Percentiles rank a stretch among this genome's conserved stretches.
Evolutionary conservation across 2,329 filamentous ascomycete genomes (phyloP).

Genomic region (Fusarium bulbicola): DNA sequence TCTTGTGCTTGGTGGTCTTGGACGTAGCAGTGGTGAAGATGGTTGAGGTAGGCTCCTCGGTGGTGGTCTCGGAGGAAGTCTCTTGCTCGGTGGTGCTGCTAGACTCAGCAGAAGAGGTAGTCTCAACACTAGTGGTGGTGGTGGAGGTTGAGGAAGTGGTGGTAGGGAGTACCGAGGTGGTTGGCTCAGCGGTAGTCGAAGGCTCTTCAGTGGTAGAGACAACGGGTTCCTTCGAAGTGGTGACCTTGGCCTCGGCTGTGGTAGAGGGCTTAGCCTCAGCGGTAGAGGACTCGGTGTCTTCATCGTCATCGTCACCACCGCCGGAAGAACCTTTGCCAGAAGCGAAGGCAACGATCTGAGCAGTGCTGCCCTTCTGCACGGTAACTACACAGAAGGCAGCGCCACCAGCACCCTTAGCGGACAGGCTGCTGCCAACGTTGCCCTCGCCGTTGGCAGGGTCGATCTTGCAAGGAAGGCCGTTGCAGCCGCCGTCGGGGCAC

Average conservation of each 20-base stretch:
- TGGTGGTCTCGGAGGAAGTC: constrained; percentile 20
- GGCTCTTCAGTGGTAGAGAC: constrained; percentile 36
- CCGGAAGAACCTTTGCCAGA: constrained; percentile 47
- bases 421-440: constrained; percentile 64
- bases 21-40: constrained; percentile 40
- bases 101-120: constrained; percentile 24
- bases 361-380: constrained; percentile 71
- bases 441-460: constrained; percentile 67
- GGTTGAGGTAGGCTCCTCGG: constrained; percentile 33
- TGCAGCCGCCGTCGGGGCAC: constrained; percentile 72
- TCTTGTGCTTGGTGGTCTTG: constrained; percentile 24
- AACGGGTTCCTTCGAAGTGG: constrained; percentile 21
- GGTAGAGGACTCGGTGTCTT: constrained; percentile 20
- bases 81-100: constrained; percentile 8
- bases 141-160: constrained; percentile 27
- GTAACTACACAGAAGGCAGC: constrained; percentile 81
- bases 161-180: constrained; percentile 29
- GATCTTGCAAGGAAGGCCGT: constrained; percentile 78
- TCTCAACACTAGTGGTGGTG: constrained; percentile 21
- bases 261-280: constrained; percentile 36
- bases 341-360: constrained; percentile 72
- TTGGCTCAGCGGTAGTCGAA: constrained; percentile 23
- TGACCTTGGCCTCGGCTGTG: constrained; percentile 21
- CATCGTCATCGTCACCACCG: constrained; percentile 28
- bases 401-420: constrained; percentile 70